These are phyloP conservation scores for Exserohilum rostratum DNA, from an alignment of 2,329 filamentous ascomycete genomes.

Conservation along the genomic window DNA sequence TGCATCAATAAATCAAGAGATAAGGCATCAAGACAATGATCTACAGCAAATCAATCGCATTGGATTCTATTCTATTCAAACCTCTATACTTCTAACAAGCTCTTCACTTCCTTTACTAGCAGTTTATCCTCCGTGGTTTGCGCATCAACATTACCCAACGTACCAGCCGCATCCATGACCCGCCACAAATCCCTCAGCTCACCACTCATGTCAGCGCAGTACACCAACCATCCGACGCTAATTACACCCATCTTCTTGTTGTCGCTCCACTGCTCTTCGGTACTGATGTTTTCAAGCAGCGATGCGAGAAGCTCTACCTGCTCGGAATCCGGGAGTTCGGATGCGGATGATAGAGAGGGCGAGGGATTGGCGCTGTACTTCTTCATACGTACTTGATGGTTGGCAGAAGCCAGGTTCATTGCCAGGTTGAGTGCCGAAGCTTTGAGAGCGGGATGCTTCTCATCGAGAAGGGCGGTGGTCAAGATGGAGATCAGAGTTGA, in stretches of 20 bases:
- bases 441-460: conserved; percentile 73
- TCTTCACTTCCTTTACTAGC: conserved; percentile 44
- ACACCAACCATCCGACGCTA: conserved; percentile 77
- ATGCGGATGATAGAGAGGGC: conserved; percentile 17
- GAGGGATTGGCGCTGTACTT: conserved; percentile 48
- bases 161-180: conserved; percentile 74
- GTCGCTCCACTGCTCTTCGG: conserved; percentile 62
- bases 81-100: conserved; percentile 33
- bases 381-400: conserved; percentile 68
- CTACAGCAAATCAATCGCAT: no score
- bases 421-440: conserved; percentile 82
- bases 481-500: conserved; percentile 70
- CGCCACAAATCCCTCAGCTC: conserved; percentile 80
- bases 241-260: conserved; percentile 78
- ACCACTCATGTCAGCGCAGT: conserved; percentile 70
- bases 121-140: conserved; percentile 39
- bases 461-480: conserved; percentile 79
- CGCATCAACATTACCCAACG: conserved; percentile 53
- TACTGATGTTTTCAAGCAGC: conserved; percentile 72
- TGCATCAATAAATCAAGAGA: no score
- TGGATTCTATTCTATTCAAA: neutral
- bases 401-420: conserved; percentile 78
- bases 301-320: conserved; percentile 84
- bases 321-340: conserved; percentile 66
- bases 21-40: no score